These are phyloP conservation scores for Streptanthus diversifolius DNA, from an alignment of 345 rosid species.

Conservation along the genomic window DNA sequence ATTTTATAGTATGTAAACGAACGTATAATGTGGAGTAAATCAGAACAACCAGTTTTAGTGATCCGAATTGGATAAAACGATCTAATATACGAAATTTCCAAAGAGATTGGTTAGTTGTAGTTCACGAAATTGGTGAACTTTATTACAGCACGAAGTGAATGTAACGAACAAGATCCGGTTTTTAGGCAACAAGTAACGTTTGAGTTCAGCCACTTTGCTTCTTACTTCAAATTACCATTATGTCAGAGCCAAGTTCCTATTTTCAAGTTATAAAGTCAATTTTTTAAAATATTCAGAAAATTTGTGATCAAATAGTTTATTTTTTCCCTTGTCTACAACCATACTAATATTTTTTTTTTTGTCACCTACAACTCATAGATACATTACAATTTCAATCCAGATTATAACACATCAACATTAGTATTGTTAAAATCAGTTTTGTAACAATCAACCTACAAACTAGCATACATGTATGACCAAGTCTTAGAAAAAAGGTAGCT, in stretches of 20 bases:
- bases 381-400: neutral
- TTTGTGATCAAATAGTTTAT: neutral
- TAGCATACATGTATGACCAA: too few species aligned
- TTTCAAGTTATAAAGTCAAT: neutral
- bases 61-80: neutral
- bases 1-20: neutral
- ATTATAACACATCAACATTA: neutral
- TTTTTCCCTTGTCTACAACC: neutral
- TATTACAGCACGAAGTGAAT: constrained; percentile 8
- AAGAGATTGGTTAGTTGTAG: neutral
- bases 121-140: constrained; percentile 9
- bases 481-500: too few species aligned
- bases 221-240: constrained; percentile 21
- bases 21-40: neutral
- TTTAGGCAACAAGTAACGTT: constrained; percentile 23
- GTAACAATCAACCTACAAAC: too few species aligned
- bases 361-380: neutral
- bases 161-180: constrained; percentile 27
- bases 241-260: constrained; percentile 1
- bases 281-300: neutral
- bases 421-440: too few species aligned
- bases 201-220: constrained; percentile 28
- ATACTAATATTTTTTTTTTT: neutral
- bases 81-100: neutral
- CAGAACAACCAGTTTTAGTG: neutral